Evolutionary conservation across 176 grass and related monocot species (phyloP).

Genomic region (Musa schizocarpa): DNA sequence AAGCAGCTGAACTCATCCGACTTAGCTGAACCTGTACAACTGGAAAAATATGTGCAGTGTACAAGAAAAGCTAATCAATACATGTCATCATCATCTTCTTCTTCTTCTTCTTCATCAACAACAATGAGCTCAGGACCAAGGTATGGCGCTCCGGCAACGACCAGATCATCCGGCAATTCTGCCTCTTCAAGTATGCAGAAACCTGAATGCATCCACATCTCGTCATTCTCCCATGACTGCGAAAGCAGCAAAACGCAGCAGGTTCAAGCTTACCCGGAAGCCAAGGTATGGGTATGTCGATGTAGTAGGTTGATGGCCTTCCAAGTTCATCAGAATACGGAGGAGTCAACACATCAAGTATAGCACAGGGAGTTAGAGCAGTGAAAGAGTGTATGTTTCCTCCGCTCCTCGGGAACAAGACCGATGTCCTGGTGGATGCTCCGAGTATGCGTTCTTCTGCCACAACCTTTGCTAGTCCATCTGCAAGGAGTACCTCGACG

Average conservation of each 20-base stretch:
- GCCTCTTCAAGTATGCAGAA: conserved; percentile 49
- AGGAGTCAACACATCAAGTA: conserved; percentile 68
- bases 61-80: conserved; percentile 11
- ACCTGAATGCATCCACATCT: conserved; percentile 21
- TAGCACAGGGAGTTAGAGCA: conserved; percentile 70
- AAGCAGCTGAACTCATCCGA: too few species aligned
- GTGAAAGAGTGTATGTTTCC: conserved; percentile 82
- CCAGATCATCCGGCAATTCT: conserved; percentile 46
- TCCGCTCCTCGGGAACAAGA: conserved; percentile 69
- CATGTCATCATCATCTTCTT: background rate
- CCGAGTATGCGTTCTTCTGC: conserved; percentile 31
- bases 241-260: background rate
- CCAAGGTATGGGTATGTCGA: conserved; percentile 35
- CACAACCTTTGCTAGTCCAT: conserved; percentile 62
- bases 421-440: conserved; percentile 46
- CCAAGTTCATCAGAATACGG: conserved; percentile 56
- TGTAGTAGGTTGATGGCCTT: conserved; percentile 60
- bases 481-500: conserved; percentile 9
- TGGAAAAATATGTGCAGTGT: too few species aligned
- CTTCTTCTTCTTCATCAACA: background rate
- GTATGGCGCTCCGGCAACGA: conserved; percentile 49
- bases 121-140: conserved; percentile 48
- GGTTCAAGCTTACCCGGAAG: conserved; percentile 32
- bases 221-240: background rate
- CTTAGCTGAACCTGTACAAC: too few species aligned